Percentiles rank a stretch among this genome's conserved stretches.
These are phyloP conservation scores for Canariomyces notabilis DNA, from an alignment of 2,329 filamentous ascomycete species.

Conservation along the genomic window DNA sequence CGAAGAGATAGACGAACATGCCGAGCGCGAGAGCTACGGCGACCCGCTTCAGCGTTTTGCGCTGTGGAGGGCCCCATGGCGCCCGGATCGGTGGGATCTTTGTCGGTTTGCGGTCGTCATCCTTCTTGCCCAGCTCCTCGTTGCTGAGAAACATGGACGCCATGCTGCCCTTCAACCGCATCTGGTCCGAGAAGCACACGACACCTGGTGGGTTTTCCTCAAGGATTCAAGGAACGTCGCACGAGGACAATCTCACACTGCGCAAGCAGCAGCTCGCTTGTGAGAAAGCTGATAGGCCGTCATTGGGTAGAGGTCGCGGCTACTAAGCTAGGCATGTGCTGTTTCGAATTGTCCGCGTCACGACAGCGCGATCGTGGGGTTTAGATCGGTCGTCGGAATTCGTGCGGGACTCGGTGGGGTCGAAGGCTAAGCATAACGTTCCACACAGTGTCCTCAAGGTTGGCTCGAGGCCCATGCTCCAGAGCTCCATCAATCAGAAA, in stretches of 20 bases:
- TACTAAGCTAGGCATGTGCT: neutral
- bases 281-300: neutral
- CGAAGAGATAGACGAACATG: conserved; percentile 56
- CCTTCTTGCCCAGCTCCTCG: conserved; percentile 55
- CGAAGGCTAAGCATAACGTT: too few species aligned
- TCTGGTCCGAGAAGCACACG: too few species aligned
- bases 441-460: too few species aligned
- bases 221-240: neutral
- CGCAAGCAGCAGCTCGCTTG: conserved; percentile 7
- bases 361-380: neutral
- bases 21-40: conserved; percentile 42
- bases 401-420: too few species aligned
- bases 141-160: conserved; percentile 45
- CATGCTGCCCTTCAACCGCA: conserved; percentile 32
- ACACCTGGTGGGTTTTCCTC: neutral
- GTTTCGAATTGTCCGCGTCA: neutral
- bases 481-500: too few species aligned
- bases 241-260: conserved; percentile 1
- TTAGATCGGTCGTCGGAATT: neutral
- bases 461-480: too few species aligned
- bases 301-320: conserved; percentile 1
- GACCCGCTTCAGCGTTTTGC: conserved; percentile 52
- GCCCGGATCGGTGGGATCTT: conserved; percentile 28
- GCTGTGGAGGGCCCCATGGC: conserved; percentile 42
- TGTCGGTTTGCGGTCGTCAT: conserved; percentile 47